Base-by-base conservation (phyloP, 805 yeast species). In the Saccharomyces jurei region DNA sequence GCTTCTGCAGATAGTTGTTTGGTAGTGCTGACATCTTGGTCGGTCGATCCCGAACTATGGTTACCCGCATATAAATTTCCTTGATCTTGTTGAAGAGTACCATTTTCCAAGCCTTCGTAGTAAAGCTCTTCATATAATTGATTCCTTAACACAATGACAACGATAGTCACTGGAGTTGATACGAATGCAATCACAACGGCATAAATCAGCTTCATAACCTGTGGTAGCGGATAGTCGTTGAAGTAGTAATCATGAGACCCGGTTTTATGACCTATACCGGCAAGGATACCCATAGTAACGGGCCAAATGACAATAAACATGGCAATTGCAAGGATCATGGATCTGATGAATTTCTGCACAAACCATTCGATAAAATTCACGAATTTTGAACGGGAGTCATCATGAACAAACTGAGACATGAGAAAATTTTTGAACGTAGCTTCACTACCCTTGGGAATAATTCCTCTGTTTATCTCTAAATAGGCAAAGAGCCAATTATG, bases 231-330 rank as follows among this genome's bases (percentile, higher is more conserved):
- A 48, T 59, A 63, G 32, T 58, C 53, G 31, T 54, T 52, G 50
- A 54, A 60, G 22, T 52, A 49, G 52, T 54, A 61, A 26, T 64
- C 68, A 41, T 61, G 50, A n/a, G 55, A 29, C 25, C 59, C 58
- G 14, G 53, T 49, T 17, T 25, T 50, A 1, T 60, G 56, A 11
- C 67, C 66, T 22, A 56, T 57, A 11, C 64, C 61, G 0, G 63
- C 62, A 55, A 63, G 31, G 11, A 64, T 59, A 21, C 67, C 68
- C 65, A 64, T 61, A 8, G 66, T 60, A 0, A 61, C 55, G 4
- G 68, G 68, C 68, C 68, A 64, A 13, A 62, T 57, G 14, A 58
- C 52, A n/a, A 58, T 28, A 52, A 63, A 64, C 6, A 60, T 41
- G 27, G 54, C 46, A 1, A 57, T 52, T 11, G 60, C 59, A 1